Evolutionary conservation across 164 flowering plant genomes (phyloP).

Genomic region (Umbellularia californica): DNA sequence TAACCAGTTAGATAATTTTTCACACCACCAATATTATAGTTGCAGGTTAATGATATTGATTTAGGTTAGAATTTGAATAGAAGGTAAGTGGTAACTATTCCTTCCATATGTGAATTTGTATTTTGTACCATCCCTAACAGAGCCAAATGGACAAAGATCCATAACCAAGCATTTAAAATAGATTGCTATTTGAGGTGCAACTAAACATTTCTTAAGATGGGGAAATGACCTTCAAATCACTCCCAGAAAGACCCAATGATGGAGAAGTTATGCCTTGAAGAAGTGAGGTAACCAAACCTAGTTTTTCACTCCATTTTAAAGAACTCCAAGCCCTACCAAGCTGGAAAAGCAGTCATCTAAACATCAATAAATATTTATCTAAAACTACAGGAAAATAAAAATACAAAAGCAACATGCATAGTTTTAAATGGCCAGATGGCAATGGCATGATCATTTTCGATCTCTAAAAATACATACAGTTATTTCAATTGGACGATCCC

Average conservation of each 20-base stretch:
- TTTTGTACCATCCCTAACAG: too few relatives aligned
- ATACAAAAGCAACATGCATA: neutral
- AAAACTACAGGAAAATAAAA: neutral
- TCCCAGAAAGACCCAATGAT: slow-evolving; percentile 34
- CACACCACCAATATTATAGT: too few relatives aligned
- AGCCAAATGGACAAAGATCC: too few relatives aligned
- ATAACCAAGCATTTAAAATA: too few relatives aligned
- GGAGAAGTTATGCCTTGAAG: slow-evolving; percentile 62
- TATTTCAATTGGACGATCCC: slow-evolving; percentile 96
- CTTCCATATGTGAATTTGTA: too few relatives aligned
- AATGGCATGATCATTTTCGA: slow-evolving; percentile 3
- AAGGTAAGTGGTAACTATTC: too few relatives aligned
- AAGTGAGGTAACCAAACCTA: slow-evolving; percentile 50
- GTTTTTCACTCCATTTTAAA: slow-evolving; percentile 68
- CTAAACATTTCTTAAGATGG: neutral
- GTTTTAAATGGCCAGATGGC: neutral
- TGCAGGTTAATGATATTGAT: too few relatives aligned
- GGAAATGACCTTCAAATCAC: slow-evolving; percentile 44
- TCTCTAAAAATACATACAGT: slow-evolving; percentile 51
- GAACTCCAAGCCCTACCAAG: slow-evolving; percentile 92
- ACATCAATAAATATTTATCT: neutral
- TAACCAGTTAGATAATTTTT: too few relatives aligned
- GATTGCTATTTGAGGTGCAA: neutral
- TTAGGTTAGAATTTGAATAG: too few relatives aligned
- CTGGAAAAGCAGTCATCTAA: slow-evolving; percentile 31